Evolutionary conservation across 2,329 filamentous ascomycete genomes (phyloP).

Genomic region (Fusarium beomiforme): DNA sequence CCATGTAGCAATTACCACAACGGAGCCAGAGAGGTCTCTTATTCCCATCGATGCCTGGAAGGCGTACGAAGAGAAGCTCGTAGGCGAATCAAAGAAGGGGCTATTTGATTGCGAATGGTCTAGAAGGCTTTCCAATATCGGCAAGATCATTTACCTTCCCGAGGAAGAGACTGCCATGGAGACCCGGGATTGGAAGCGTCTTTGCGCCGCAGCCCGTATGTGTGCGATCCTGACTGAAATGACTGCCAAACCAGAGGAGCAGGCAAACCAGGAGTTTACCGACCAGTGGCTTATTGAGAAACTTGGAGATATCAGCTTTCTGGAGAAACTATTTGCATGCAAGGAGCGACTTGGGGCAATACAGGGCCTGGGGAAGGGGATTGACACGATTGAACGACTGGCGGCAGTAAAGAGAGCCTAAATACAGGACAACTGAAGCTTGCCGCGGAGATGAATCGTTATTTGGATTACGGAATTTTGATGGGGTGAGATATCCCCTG

Average conservation of each 20-base stretch:
- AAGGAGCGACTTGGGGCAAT: constrained; percentile 5
- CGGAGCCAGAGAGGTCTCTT: constrained; percentile 16
- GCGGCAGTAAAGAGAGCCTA: neutral
- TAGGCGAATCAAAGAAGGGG: constrained; percentile 9
- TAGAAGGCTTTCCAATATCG: constrained; percentile 37
- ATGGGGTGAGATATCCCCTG: neutral
- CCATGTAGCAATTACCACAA: neutral
- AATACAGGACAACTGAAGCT: neutral
- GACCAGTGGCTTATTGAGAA: constrained; percentile 41
- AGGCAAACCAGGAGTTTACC: constrained; percentile 13
- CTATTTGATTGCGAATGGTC: constrained; percentile 27
- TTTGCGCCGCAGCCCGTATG: constrained; percentile 39
- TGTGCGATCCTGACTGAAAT: constrained; percentile 42
- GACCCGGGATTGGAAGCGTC: constrained; percentile 39
- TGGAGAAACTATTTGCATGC: constrained; percentile 28
- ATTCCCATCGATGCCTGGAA: constrained; percentile 38
- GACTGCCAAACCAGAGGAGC: constrained; percentile 36
- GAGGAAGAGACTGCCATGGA: constrained; percentile 44
- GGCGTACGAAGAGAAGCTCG: constrained; percentile 38
- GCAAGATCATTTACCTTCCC: constrained; percentile 39
- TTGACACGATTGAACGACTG: neutral
- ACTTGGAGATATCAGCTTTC: constrained; percentile 38
- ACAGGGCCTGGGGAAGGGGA: neutral
- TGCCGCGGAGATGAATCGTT: neutral
- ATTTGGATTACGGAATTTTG: neutral